phyloP scores from a whole-genome alignment of 306 rosid genomes.

The Begonia masoniana region DNA sequence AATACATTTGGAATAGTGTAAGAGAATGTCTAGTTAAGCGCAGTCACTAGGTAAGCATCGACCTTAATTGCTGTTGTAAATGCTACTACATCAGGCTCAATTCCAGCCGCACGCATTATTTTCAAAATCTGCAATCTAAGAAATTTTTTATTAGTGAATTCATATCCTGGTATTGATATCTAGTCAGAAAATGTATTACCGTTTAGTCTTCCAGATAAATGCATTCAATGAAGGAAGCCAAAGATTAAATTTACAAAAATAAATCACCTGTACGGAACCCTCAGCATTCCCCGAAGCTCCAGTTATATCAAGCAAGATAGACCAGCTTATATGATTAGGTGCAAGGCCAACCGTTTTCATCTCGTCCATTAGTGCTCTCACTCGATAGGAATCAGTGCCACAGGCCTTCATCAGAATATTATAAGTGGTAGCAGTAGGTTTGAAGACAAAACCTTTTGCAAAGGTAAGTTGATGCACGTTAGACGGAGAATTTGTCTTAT shows the following conservation, averaged over 20 bases:
- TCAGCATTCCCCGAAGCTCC: conserved; percentile 53
- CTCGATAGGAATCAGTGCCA: conserved; percentile 78
- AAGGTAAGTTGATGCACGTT: conserved; percentile 31
- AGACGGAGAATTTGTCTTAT: conserved; percentile 22
- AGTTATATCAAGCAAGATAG: conserved; percentile 68
- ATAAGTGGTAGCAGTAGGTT: conserved; percentile 68
- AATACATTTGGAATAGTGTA: not conserved
- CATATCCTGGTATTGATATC: not conserved
- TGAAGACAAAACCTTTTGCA: conserved; percentile 49
- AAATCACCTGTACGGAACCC: conserved; percentile 64
- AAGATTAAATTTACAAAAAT: not conserved
- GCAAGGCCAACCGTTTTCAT: conserved; percentile 57
- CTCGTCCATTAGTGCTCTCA: conserved; percentile 69
- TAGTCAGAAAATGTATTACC: too few relatives aligned
- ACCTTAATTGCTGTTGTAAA: conserved; percentile 91
- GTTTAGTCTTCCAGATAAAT: too few relatives aligned
- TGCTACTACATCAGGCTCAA: conserved; percentile 77
- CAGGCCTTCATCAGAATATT: conserved; percentile 91
- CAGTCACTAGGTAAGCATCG: conserved; percentile 1
- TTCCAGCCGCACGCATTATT: conserved; percentile 53
- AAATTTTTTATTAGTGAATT: conserved; percentile 22
- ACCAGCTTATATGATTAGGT: conserved; percentile 87
- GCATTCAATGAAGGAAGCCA: conserved; percentile 1
- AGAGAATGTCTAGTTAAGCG: not conserved
- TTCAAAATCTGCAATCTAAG: conserved; percentile 57